Conservation (phyloP, 2,329 filamentous ascomycete genomes). For the Thelonectria blattea region DNA sequence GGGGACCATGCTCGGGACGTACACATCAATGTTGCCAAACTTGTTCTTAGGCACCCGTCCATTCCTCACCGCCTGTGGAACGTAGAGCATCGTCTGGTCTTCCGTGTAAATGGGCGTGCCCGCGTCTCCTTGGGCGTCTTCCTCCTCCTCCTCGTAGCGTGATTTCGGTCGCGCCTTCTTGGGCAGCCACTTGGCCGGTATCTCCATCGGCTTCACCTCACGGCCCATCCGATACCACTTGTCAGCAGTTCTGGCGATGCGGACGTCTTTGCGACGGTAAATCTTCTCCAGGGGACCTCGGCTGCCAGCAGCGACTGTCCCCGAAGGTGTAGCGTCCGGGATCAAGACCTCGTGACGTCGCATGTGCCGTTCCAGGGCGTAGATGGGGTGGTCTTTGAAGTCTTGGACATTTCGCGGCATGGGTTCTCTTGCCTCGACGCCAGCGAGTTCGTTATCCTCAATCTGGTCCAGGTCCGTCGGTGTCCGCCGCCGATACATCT, state of each 20-base stretch:
- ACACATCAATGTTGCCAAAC: slow-evolving; percentile 93
- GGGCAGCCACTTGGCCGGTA: slow-evolving; percentile 78
- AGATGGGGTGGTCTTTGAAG: slow-evolving; percentile 85
- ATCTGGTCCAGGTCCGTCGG: slow-evolving; percentile 77
- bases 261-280: slow-evolving; percentile 82
- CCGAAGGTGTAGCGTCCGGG: slow-evolving; percentile 71
- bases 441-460: slow-evolving; percentile 77
- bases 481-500: slow-evolving; percentile 50
- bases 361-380: slow-evolving; percentile 84
- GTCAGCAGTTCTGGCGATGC: slow-evolving; percentile 76
- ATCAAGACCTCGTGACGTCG: slow-evolving; percentile 82
- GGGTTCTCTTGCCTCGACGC: slow-evolving; percentile 74
- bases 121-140: slow-evolving; percentile 39
- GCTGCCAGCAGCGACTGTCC: slow-evolving; percentile 75
- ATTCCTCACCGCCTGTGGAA: slow-evolving; percentile 74
- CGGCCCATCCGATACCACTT: slow-evolving; percentile 91
- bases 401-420: slow-evolving; percentile 88
- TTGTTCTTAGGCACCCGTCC: slow-evolving; percentile 87
- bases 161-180: slow-evolving; percentile 49
- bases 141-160: slow-evolving; percentile 37
- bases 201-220: slow-evolving; percentile 77
- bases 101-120: slow-evolving; percentile 65
- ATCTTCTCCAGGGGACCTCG: slow-evolving; percentile 73
- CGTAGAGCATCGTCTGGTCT: slow-evolving; percentile 75
- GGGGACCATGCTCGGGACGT: slow-evolving; percentile 91